A percentile compares a stretch with the other conserved stretches of the same genome.
phyloP scores from a whole-genome alignment of 2,329 filamentous ascomycete genomes.

The Fusarium acutatum region DNA sequence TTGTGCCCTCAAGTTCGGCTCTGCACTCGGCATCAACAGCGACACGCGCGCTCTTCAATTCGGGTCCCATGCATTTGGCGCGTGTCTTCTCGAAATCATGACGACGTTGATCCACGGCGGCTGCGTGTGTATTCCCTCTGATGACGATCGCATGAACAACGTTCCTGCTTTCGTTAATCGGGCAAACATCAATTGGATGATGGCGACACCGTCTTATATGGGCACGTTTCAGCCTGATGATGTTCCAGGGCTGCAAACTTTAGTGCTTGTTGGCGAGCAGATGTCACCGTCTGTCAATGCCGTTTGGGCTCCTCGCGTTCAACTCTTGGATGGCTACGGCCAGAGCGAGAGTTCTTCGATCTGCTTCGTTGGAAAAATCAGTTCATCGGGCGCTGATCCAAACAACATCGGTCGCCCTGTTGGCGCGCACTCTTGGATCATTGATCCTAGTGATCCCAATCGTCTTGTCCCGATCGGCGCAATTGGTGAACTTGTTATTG shows the following conservation, averaged over 20 bases:
- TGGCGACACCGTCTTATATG: slow-evolving; percentile 28
- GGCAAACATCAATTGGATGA: slow-evolving; percentile 10
- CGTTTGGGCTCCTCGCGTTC: slow-evolving; percentile 15
- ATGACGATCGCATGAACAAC: slow-evolving; percentile 33
- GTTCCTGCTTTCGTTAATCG: slow-evolving; percentile 18
- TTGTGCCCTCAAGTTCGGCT: neutral
- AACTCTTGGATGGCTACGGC: slow-evolving; percentile 52
- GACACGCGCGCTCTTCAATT: slow-evolving; percentile 26
- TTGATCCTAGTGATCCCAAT: slow-evolving; percentile 3
- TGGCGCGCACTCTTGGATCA: slow-evolving; percentile 20
- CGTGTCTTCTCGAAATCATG: slow-evolving; percentile 21
- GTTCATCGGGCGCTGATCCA: neutral
- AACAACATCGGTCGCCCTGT: slow-evolving; percentile 21
- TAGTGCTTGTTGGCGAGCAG: neutral
- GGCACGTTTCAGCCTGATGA: neutral
- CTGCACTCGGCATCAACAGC: neutral
- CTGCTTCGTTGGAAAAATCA: neutral
- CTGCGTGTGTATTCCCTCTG: slow-evolving; percentile 33
- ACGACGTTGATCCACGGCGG: slow-evolving; percentile 14
- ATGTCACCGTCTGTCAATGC: neutral
- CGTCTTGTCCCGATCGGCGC: slow-evolving; percentile 13
- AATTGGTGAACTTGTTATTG: slow-evolving; percentile 31
- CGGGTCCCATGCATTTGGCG: slow-evolving; percentile 29
- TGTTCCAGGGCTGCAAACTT: neutral
- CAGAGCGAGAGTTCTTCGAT: slow-evolving; percentile 33